Percentiles rank a stretch among this genome's conserved stretches.
Evolutionary conservation across 805 yeast species (phyloP).

Genomic region (Martiniozyma abietophila): DNA sequence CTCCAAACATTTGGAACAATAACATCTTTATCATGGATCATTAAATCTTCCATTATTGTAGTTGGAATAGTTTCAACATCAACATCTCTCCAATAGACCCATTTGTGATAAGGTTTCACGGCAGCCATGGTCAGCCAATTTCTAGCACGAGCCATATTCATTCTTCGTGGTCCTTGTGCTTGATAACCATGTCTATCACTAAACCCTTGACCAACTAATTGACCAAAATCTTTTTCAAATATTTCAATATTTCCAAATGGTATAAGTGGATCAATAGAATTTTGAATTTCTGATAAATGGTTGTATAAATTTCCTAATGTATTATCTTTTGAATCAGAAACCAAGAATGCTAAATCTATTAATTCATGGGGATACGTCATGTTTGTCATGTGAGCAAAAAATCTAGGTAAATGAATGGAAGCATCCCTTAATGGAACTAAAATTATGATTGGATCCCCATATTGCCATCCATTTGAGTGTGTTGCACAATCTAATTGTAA

Average conservation of each 20-base stretch:
- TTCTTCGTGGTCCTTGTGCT: conserved; percentile 77
- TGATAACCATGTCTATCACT: conserved; percentile 77
- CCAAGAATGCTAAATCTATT: conserved; percentile 73
- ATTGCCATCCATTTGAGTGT: conserved; percentile 42
- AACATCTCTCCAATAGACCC: conserved; percentile 90
- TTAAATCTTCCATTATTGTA: conserved; percentile 60
- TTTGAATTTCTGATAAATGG: conserved; percentile 29
- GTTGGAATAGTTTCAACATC: conserved; percentile 81
- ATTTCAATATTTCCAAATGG: conserved; percentile 78
- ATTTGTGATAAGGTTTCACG: conserved; percentile 72
- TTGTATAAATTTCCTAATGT: conserved; percentile 44
- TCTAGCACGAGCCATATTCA: conserved; percentile 79
- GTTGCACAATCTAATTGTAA: conserved; percentile 33
- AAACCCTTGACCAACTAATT: conserved; percentile 76
- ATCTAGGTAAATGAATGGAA: conserved; percentile 64
- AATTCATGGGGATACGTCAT: conserved; percentile 74
- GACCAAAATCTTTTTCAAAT: conserved; percentile 76
- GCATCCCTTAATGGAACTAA: conserved; percentile 77
- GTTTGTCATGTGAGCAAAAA: conserved; percentile 80
- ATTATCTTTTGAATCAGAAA: conserved; percentile 58
- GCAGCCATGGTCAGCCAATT: conserved; percentile 75
- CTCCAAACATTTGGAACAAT: conserved; percentile 93
- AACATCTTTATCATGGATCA: conserved; percentile 60
- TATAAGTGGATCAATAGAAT: conserved; percentile 40
- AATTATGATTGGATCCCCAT: conserved; percentile 46